Conservation (phyloP, 768 basidiomycete genomes). For the Hemileccinum rubropunctum region DNA sequence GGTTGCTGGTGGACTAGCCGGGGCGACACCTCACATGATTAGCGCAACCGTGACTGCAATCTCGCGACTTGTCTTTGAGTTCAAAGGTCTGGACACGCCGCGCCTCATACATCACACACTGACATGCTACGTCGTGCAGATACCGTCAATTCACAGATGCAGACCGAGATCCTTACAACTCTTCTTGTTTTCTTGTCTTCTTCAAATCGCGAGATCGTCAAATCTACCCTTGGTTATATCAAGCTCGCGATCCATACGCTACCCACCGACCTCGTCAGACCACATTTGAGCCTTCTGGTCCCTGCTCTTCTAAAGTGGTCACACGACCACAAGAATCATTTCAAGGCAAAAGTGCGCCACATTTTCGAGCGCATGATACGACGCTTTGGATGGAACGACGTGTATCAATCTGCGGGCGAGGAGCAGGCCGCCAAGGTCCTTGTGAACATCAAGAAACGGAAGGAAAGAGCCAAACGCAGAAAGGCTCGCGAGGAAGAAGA, state of each 20-base stretch:
- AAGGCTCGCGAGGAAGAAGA: constrained; percentile 60
- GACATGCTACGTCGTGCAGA: constrained; percentile 41
- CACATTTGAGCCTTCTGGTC: constrained; percentile 74
- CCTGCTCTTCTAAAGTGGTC: constrained; percentile 88
- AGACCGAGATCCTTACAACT: constrained; percentile 81
- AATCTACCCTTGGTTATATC: constrained; percentile 91
- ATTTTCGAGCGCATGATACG: constrained; percentile 96
- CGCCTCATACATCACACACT: background rate
- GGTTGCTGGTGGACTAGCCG: constrained; percentile 92
- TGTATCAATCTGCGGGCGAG: constrained; percentile 69
- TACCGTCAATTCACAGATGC: constrained; percentile 65
- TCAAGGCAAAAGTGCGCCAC: constrained; percentile 95
- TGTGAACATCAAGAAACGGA: constrained; percentile 92
- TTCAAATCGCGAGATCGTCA: constrained; percentile 96
- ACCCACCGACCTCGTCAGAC: constrained; percentile 65
- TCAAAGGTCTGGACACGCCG: constrained; percentile 60
- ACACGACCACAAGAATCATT: constrained; percentile 98
- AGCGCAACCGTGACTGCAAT: constrained; percentile 95
- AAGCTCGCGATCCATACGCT: constrained; percentile 91
- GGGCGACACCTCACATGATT: constrained; percentile 95
- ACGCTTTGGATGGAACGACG: constrained; percentile 84
- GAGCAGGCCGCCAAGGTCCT: constrained; percentile 88
- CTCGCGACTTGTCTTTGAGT: constrained; percentile 92
- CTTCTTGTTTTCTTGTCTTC: constrained; percentile 89
- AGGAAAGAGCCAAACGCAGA: constrained; percentile 90